Evolutionary conservation across 495 filamentous ascomycete species (phyloP).

Genomic region (Endocarpon pusillum): DNA sequence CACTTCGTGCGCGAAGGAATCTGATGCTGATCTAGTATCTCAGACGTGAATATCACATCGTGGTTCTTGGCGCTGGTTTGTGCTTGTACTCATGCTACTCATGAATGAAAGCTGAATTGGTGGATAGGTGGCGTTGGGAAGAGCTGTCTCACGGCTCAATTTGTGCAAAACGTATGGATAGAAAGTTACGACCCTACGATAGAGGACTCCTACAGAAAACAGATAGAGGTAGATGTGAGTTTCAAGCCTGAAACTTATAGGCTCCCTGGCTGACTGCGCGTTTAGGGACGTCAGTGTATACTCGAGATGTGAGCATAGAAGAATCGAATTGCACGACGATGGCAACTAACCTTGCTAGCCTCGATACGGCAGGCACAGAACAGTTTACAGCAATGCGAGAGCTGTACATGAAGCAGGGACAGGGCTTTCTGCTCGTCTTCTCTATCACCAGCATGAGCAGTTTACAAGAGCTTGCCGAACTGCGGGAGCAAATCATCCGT

Average conservation of each 20-base stretch:
- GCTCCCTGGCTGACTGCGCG: slow-evolving; percentile 1
- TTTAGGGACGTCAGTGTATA: slow-evolving; percentile 82
- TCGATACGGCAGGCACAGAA: slow-evolving; percentile 95
- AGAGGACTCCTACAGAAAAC: slow-evolving; percentile 92
- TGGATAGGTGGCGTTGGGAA: slow-evolving; percentile 83
- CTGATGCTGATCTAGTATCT: too few species aligned
- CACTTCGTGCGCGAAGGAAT: too few species aligned
- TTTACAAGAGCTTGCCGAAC: slow-evolving; percentile 67
- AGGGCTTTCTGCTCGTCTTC: slow-evolving; percentile 95
- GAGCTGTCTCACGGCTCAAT: slow-evolving; percentile 96
- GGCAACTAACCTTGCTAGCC: slow-evolving; percentile 26
- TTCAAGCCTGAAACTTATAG: neutral
- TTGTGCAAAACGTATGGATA: slow-evolving; percentile 98
- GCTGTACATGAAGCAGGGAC: slow-evolving; percentile 90
- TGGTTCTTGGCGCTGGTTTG: slow-evolving; percentile 75
- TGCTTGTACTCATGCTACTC: slow-evolving; percentile 3
- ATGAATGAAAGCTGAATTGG: slow-evolving; percentile 9
- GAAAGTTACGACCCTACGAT: slow-evolving; percentile 98
- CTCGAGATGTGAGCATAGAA: slow-evolving; percentile 67
- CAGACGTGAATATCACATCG: slow-evolving; percentile 80
- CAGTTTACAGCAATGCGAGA: slow-evolving; percentile 62
- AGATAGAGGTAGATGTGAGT: slow-evolving; percentile 84
- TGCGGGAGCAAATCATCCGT: slow-evolving; percentile 89
- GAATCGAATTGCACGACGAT: neutral
- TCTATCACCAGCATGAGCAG: slow-evolving; percentile 83